phyloP scores from a whole-genome alignment of 1,284 basidiomycete genomes.

The Leccinum subrobustum region DNA sequence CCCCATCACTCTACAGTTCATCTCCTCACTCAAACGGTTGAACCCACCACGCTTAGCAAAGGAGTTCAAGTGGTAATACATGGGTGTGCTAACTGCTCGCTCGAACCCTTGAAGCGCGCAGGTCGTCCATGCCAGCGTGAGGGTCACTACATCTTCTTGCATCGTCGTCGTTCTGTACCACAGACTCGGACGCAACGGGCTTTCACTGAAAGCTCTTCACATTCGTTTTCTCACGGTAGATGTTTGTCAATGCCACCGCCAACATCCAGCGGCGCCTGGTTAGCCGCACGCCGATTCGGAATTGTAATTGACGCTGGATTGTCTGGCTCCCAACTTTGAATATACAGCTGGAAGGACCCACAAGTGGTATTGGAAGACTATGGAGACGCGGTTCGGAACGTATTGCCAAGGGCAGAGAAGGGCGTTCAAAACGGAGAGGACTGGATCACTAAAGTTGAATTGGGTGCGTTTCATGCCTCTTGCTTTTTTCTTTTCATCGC shows the following conservation, averaged over 20 bases:
- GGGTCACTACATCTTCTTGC: background rate
- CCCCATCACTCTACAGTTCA: no score
- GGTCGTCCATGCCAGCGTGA: no score
- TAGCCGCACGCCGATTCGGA: slow-evolving; percentile 82
- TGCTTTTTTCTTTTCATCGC: background rate
- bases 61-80: no score
- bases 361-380: slow-evolving; percentile 48
- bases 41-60: no score
- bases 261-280: slow-evolving; percentile 66
- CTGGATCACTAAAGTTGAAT: slow-evolving; percentile 93
- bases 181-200: slow-evolving; percentile 12
- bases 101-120: no score
- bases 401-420: slow-evolving; percentile 87
- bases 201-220: slow-evolving; percentile 25
- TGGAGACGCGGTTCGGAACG: slow-evolving; percentile 44
- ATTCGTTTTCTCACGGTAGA: slow-evolving; percentile 27
- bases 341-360: slow-evolving; percentile 96
- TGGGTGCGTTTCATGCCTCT: slow-evolving; percentile 58
- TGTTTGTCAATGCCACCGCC: slow-evolving; percentile 66
- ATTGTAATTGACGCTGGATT: slow-evolving; percentile 98
- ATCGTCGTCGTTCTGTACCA: slow-evolving; percentile 6
- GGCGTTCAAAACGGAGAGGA: slow-evolving; percentile 78
- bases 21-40: no score
- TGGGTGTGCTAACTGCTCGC: no score
- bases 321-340: slow-evolving; percentile 93